Conservation (phyloP, 192 early-diverging fungal species). For the Linnemannia elongata region DNA sequence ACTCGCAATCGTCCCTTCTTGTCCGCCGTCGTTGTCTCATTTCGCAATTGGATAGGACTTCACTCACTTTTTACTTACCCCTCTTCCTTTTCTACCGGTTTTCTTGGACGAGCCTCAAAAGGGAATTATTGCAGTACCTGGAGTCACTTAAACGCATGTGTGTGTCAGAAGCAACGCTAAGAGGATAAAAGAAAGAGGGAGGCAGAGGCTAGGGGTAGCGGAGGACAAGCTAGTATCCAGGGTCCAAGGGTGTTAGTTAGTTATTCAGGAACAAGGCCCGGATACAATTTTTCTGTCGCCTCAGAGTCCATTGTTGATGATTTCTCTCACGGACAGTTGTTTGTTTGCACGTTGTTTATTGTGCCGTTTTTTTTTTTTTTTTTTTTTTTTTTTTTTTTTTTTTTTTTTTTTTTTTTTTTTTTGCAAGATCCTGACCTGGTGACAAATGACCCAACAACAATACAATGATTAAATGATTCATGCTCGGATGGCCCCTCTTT, state of each 20-base stretch:
- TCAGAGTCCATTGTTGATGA: neutral
- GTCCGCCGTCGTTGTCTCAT: neutral
- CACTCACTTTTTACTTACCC: neutral
- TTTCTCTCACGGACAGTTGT: neutral
- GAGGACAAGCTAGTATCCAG: neutral
- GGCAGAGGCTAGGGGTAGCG: neutral
- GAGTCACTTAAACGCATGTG: neutral
- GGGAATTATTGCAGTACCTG: neutral
- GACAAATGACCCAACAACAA: neutral
- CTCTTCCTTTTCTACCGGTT: neutral
- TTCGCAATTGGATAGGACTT: neutral
- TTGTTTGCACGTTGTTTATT: neutral
- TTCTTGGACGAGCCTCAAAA: neutral
- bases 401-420: neutral
- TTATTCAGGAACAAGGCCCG: neutral
- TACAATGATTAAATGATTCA: neutral
- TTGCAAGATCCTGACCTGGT: neutral
- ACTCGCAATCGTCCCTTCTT: constrained; percentile 1
- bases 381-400: constrained; percentile 1
- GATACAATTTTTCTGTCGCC: neutral
- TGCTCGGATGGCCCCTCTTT: neutral
- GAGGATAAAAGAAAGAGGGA: neutral
- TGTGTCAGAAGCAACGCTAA: neutral
- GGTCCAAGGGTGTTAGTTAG: neutral
- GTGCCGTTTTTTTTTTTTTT: neutral